Base-by-base conservation (phyloP, 306 rosid species). In the Cotoneaster glaucophyllus region DNA sequence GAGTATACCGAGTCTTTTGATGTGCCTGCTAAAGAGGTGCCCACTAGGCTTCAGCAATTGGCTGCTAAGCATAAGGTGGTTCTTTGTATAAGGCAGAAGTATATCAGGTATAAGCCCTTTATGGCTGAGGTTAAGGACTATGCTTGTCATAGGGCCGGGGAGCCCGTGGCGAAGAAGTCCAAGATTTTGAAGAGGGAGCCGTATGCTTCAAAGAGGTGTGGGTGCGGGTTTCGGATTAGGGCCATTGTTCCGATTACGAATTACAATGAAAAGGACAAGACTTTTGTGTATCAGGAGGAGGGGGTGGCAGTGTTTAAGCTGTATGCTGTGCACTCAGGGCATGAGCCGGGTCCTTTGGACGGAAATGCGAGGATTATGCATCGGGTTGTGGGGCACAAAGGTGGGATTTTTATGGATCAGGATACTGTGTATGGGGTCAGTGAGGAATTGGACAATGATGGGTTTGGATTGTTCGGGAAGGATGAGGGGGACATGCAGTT, bases 51-150 rank as follows among this genome's bases (percentile, higher is more conserved):
- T 67, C 99, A 96, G 78, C 96, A 92, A 71, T 69, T 96, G 79
- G 99, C 98, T 18, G 88, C 91, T 0, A 89, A 96, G 85, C 97
- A 96, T 76, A 96, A 96, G 88, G 99, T 96, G 28, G 98, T 92
- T 39, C 92, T 96, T 41, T 96, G 99, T 45, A 96, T 96, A 12
- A 82, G 99, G 83, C 99, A 96, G 91, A 96, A 96, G 89, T 96
- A 96, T 54, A 96, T 96, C 79, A 82, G 99, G 87, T 96, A 96
- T 82, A 96, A 96, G 80, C 99, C 99, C 48, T 96, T 96, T 74
- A 92, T 96, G 99, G 99, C 98, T 3, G 99, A 96, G 91, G 99
- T 96, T 44, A 96, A 96, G 91, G 99, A 96, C 62, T 96, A 96
- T 71, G 99, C 99, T 53, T 96, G 99, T 68, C 99, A 96, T 52